Evolutionary conservation across 192 early-diverging fungal genomes (phyloP).

Genomic region (Linnemannia exigua): DNA sequence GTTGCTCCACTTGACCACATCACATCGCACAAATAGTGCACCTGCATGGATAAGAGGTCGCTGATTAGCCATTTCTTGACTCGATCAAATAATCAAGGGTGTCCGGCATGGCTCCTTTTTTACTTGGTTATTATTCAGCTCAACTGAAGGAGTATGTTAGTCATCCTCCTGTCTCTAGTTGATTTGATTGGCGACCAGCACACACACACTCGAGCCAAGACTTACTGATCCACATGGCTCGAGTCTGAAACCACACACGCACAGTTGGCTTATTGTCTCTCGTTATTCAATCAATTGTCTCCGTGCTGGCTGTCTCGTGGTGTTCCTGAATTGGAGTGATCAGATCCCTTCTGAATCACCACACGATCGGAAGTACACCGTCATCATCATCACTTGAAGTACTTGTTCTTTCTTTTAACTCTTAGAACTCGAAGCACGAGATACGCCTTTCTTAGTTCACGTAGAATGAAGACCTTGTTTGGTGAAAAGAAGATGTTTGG

Average conservation of each 20-base stretch:
- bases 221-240: neutral
- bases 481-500: too few species aligned
- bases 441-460: neutral
- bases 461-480: neutral
- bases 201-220: neutral
- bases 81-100: neutral
- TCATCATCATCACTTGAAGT: neutral
- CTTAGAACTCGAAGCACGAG: neutral
- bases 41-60: conserved; percentile 3
- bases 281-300: neutral
- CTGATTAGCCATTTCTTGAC: neutral
- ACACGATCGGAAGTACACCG: neutral
- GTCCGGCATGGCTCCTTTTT: neutral
- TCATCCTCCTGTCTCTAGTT: neutral
- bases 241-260: neutral
- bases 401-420: neutral
- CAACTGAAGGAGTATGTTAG: neutral
- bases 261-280: neutral
- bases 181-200: neutral
- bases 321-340: neutral
- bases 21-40: neutral
- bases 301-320: neutral
- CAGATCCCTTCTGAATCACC: neutral
- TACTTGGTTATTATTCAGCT: neutral
- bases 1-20: neutral